These are phyloP conservation scores for Knufia petricola DNA, from an alignment of 2,329 filamentous ascomycete genomes.

Conservation along the genomic window DNA sequence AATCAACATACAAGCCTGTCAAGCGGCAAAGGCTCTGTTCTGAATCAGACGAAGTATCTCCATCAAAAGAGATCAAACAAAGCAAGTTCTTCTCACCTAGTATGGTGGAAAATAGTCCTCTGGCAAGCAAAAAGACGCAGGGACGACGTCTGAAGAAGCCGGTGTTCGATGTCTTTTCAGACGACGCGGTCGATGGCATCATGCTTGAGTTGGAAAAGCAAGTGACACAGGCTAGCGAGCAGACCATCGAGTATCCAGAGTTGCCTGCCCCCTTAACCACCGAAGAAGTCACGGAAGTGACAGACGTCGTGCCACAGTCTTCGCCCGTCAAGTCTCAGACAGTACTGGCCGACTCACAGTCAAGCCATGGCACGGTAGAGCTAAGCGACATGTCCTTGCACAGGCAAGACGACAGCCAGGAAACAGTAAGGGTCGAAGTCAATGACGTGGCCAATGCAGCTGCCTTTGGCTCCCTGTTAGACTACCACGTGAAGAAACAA, in stretches of 20 bases:
- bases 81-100: conserved; percentile 41
- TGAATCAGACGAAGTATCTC: conserved; percentile 31
- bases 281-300: conserved; percentile 6
- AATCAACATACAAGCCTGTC: conserved; percentile 36
- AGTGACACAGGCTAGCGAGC: neutral
- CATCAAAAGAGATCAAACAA: conserved; percentile 28
- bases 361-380: conserved; percentile 4
- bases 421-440: conserved; percentile 3
- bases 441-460: conserved; percentile 16
- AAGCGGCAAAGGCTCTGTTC: conserved; percentile 46
- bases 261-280: conserved; percentile 18
- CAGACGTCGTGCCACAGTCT: conserved; percentile 17
- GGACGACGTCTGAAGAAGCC: conserved; percentile 36
- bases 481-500: conserved; percentile 30
- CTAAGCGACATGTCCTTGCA: neutral
- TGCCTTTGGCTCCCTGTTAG: conserved; percentile 29
- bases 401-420: neutral
- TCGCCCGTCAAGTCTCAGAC: conserved; percentile 12
- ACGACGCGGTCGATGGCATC: conserved; percentile 43
- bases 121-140: conserved; percentile 27
- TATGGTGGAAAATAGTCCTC: conserved; percentile 31
- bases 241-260: conserved; percentile 10
- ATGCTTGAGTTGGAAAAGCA: conserved; percentile 37
- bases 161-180: conserved; percentile 42
- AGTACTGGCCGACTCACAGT: neutral